Base-by-base conservation (phyloP, 495 filamentous ascomycete species). In the Annulohypoxylon stygium region DNA sequence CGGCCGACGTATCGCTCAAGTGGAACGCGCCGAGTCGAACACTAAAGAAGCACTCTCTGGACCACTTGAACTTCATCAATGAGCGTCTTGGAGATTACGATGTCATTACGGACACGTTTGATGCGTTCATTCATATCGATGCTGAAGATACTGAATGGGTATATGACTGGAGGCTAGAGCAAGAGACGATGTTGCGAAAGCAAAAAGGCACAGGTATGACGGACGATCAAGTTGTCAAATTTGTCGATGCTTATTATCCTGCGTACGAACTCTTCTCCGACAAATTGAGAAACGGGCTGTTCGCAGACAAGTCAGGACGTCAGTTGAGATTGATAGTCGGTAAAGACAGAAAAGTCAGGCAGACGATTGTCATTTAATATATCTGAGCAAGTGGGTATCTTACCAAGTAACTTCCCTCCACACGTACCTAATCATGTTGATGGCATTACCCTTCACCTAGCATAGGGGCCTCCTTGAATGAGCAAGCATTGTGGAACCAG, bases 61-160 rank as follows among this genome's bases (percentile, higher is more conserved):
- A 91, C 50, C 86, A 96, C 79, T 82, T 97, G 0, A 76, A 86
- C 14, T 90, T 90, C 70, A 83, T 98, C 34, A 97, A 98, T 78
- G 84, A 87, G 23, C 84, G 85, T 54, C 81, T 98, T 68, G 84
- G 73, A 62, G 79, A 71, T 18, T 98, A 98, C 82, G 92, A 96
- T 78, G 78, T 77, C 43, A 76, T 97, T 62, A 94, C 93, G 6
- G 82, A 92, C 84, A 88, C 76, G 65, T 87, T 97, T 41, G 88
- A 96, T 79, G 92, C 93, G 11, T 88, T 98, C 77, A 88, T 98
- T 50, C 95, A 97, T 79, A 90, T 98, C 68, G 95, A 98, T 77
- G 92, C 95, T 10, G 86, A 92, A 76, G 83, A 97, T 65, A 86
- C 85, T 14, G 83, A 85, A 63, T 97, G 86, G 75, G 95, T 97